Evolutionary conservation across 2,329 filamentous ascomycete genomes (phyloP).

Genomic region (Diaporthe citrichinensis): DNA sequence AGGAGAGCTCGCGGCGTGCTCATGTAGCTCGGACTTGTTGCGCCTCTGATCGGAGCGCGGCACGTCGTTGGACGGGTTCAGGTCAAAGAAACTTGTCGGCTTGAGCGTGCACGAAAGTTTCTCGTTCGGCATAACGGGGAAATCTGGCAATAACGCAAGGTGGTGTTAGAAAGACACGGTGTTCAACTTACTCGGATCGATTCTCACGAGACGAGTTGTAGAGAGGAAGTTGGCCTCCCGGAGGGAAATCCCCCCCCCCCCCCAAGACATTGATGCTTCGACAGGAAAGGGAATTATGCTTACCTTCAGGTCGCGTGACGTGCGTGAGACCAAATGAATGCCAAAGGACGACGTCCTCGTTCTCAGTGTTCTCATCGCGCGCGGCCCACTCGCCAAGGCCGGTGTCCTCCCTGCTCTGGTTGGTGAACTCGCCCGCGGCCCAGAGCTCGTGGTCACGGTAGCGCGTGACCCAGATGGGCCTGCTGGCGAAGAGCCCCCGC

Average conservation of each 20-base stretch:
- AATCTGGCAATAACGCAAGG: neutral
- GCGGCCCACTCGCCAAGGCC: neutral
- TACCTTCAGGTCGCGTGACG: neutral
- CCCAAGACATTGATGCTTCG: neutral
- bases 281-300: neutral
- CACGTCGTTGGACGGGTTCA: neutral
- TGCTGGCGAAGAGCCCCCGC: neutral
- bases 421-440: neutral
- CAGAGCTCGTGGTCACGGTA: constrained; percentile 7
- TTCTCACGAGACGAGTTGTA: too few relatives aligned
- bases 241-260: too few relatives aligned
- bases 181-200: too few relatives aligned
- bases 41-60: neutral
- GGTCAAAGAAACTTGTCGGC: constrained; percentile 2
- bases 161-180: neutral
- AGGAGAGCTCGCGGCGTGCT: neutral
- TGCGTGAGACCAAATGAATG: constrained; percentile 5
- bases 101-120: constrained; percentile 1
- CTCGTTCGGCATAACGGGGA: neutral
- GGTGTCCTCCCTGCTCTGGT: neutral
- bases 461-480: neutral
- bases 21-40: constrained; percentile 1
- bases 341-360: neutral
- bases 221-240: too few relatives aligned
- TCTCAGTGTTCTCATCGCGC: neutral